Conservation (phyloP, 75 land plant species). For the Sequoia sempervirens region DNA sequence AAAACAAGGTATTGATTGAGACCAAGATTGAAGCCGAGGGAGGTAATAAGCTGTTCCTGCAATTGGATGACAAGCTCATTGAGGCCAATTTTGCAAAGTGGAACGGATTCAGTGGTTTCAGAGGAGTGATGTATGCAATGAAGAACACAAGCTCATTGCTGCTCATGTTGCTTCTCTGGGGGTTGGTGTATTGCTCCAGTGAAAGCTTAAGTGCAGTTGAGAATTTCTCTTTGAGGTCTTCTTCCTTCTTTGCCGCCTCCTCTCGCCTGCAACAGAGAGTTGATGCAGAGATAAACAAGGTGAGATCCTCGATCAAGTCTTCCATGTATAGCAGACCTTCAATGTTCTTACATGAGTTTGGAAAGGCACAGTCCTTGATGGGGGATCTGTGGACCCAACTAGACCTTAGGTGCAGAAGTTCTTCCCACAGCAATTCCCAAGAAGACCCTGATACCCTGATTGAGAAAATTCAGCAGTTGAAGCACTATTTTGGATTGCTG, state of each 20-base stretch:
- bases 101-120: conserved; percentile 51
- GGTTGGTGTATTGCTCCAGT: conserved; percentile 31
- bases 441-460: background rate
- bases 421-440: conserved; percentile 7
- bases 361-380: conserved; percentile 18
- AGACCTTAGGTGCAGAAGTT: conserved; percentile 15
- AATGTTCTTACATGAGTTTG: conserved; percentile 38
- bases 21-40: conserved; percentile 25
- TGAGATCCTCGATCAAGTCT: conserved; percentile 12
- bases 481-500: conserved; percentile 28
- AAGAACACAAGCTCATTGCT: conserved; percentile 52
- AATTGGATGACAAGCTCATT: conserved; percentile 20
- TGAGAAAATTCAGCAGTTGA: conserved; percentile 36
- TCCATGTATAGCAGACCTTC: conserved; percentile 15
- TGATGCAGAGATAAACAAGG: conserved; percentile 20
- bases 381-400: conserved; percentile 36
- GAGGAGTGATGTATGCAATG: conserved; percentile 63
- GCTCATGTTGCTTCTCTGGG: conserved; percentile 51
- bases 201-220: conserved; percentile 20
- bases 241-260: conserved; percentile 29
- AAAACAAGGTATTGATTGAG: conserved; percentile 41
- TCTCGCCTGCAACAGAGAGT: conserved; percentile 41
- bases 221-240: conserved; percentile 26
- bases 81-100: conserved; percentile 10
- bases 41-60: background rate